These are phyloP conservation scores for Rhododendron ferrugineum DNA, from an alignment of 148 eudicot genomes.

Conservation along the genomic window DNA sequence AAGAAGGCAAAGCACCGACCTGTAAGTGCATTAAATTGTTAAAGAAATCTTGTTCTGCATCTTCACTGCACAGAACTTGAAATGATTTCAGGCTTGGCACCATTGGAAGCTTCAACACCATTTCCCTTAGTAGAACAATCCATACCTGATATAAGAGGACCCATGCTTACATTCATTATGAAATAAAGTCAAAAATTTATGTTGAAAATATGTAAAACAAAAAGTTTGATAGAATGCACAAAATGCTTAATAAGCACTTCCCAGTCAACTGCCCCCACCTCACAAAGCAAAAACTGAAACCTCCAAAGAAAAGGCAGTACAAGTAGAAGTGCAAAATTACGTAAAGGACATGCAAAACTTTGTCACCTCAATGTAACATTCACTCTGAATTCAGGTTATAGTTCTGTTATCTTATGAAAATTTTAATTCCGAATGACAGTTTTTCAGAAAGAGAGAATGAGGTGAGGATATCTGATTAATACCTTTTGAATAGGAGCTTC, in stretches of 20 bases:
- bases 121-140: slow-evolving; percentile 74
- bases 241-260: too few species aligned
- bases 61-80: slow-evolving; percentile 58
- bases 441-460: neutral
- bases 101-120: slow-evolving; percentile 73
- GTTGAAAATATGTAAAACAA: too few species aligned
- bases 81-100: slow-evolving; percentile 42
- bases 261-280: too few species aligned
- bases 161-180: too few species aligned
- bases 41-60: slow-evolving; percentile 89
- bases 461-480: neutral
- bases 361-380: neutral
- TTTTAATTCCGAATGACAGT: too few species aligned
- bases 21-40: slow-evolving; percentile 76
- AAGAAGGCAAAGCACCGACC: slow-evolving; percentile 31
- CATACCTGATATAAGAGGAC: slow-evolving; percentile 45
- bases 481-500: slow-evolving; percentile 65
- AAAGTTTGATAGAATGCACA: too few species aligned
- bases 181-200: too few species aligned
- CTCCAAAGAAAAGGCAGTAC: too few species aligned
- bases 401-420: too few species aligned
- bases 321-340: neutral
- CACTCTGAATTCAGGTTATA: neutral
- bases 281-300: too few species aligned
- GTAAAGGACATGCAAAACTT: neutral